Evolutionary conservation across 495 filamentous ascomycete species (phyloP).

Genomic region (Aspergillus nidulans): DNA sequence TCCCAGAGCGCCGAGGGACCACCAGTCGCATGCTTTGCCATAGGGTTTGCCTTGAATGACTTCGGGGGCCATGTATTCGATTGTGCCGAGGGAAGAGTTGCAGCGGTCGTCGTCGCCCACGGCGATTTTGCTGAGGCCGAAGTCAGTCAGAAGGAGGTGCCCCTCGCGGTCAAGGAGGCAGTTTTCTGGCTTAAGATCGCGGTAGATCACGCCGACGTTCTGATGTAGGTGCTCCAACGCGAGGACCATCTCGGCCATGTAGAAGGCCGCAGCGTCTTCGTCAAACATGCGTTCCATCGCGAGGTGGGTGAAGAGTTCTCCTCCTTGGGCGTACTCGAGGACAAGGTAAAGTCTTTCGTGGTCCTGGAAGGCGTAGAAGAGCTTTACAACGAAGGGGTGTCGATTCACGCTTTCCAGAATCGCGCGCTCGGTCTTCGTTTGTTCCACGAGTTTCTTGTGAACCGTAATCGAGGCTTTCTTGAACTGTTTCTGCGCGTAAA

Average conservation of each 20-base stretch:
- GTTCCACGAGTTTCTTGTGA: constrained; percentile 88
- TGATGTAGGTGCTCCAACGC: constrained; percentile 90
- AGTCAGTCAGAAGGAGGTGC: constrained; percentile 92
- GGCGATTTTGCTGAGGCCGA: constrained; percentile 94
- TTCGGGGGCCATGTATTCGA: constrained; percentile 99
- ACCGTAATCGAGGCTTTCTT: constrained; percentile 90
- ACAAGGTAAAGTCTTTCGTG: constrained; percentile 97
- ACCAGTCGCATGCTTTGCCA: constrained; percentile 95
- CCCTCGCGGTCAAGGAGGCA: constrained; percentile 88
- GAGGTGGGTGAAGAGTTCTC: constrained; percentile 88
- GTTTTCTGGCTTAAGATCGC: constrained; percentile 97
- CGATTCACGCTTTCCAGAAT: constrained; percentile 93
- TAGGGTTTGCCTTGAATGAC: constrained; percentile 77
- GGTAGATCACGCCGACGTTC: constrained; percentile 88
- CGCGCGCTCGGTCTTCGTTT: constrained; percentile 91
- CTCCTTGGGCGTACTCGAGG: constrained; percentile 96
- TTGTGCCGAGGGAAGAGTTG: constrained; percentile 79
- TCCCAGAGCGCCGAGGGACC: constrained; percentile 89
- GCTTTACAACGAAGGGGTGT: constrained; percentile 94
- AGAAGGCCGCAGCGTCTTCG: constrained; percentile 84
- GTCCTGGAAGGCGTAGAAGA: constrained; percentile 98
- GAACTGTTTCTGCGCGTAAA: constrained; percentile 98
- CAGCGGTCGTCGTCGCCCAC: constrained; percentile 73
- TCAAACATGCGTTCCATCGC: constrained; percentile 87
- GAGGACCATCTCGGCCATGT: constrained; percentile 96